Evolutionary conservation across 2,329 filamentous ascomycete species (phyloP), one percentile per base, ranked within the genome.

Genomic region (Colletotrichum costaricense): DNA sequence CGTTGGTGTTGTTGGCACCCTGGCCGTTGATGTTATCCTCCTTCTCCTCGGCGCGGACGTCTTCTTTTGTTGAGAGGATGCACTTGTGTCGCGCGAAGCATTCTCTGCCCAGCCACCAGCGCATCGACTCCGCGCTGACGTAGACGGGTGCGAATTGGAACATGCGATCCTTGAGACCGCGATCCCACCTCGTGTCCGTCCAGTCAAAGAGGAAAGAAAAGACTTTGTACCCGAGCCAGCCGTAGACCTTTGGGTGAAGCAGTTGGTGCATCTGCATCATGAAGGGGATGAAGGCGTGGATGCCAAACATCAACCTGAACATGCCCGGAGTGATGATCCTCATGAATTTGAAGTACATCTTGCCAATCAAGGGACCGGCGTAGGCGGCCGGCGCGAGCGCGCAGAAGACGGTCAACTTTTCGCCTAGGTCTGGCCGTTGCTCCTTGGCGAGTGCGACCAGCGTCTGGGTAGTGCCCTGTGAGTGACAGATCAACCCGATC

Each of bases 131-230:
- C 1, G 94, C 90, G 77, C 92, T 95, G 63, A 98, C 94, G 78
- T 97, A 97, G 0, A 97, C 94, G 1, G 96, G 96, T 0, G 95
- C 92, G 76, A 97, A 98, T 78, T 97, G 94, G 81, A 98, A 98
- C 89, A 97, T 93, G 55, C 96, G 92, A 79, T 94, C 85, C 72
- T 94, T 88, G 16, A 98, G 84, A 7, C 88, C 94, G 9, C 91
- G 90, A 75, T 98, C 96, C 96, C 96, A 98, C 8, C 94, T 89
- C 11, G 82, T 85, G 79, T 98, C 95, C 0, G 90, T 91, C 95
- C 96, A 98, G 79, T 93, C 89, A 81, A 98, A 98, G 1, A 98
- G 85, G 79, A 95, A 97, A 0, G 92, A 93, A 78, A 98, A 98
- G 4, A 98, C 94, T 60, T 91, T 91, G 82, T 98, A 98, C 2